phyloP scores from a whole-genome alignment of 257 asterid species.

The Lycium barbarum region DNA sequence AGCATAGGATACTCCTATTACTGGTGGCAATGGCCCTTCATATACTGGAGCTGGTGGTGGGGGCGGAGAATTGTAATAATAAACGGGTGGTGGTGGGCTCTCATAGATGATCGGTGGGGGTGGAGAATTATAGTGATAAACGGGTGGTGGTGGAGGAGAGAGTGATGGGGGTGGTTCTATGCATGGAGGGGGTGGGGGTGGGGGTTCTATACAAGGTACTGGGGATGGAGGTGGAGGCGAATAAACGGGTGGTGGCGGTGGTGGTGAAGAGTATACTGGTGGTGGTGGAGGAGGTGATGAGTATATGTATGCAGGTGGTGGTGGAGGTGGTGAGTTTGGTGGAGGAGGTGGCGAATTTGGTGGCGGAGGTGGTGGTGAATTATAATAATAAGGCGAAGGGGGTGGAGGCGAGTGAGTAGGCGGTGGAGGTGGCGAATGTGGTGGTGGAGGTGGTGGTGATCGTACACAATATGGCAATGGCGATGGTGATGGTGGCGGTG shows the following conservation, averaged over 20 bases:
- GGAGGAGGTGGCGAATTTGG: slow-evolving; percentile 34
- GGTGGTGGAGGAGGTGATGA: slow-evolving; percentile 37
- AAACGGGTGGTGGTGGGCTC: slow-evolving; percentile 42
- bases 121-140: slow-evolving; percentile 30
- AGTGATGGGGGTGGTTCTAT: slow-evolving; percentile 63
- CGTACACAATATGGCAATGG: slow-evolving; percentile 43
- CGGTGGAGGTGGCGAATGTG: slow-evolving; percentile 43
- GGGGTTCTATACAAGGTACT: slow-evolving; percentile 48
- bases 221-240: slow-evolving; percentile 59
- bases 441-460: slow-evolving; percentile 53
- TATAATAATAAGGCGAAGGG: slow-evolving; percentile 24
- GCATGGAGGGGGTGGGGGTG: slow-evolving; percentile 68
- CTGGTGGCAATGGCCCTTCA: slow-evolving; percentile 86
- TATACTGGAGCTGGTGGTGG: slow-evolving; percentile 44
- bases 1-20: slow-evolving; percentile 71
- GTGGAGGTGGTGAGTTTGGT: slow-evolving; percentile 33
- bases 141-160: slow-evolving; percentile 43
- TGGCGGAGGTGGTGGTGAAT: slow-evolving; percentile 50
- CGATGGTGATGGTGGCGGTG: slow-evolving; percentile 52
- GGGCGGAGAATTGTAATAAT: slow-evolving; percentile 43
- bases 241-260: slow-evolving; percentile 42
- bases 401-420: slow-evolving; percentile 51
- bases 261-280: slow-evolving; percentile 34
- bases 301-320: slow-evolving; percentile 18
- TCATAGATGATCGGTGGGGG: slow-evolving; percentile 21